Evolutionary conservation across 371 early-diverging fungal species (phyloP), one percentile per base, ranked within the genome.

Genomic region (Mortierella polycephala): DNA sequence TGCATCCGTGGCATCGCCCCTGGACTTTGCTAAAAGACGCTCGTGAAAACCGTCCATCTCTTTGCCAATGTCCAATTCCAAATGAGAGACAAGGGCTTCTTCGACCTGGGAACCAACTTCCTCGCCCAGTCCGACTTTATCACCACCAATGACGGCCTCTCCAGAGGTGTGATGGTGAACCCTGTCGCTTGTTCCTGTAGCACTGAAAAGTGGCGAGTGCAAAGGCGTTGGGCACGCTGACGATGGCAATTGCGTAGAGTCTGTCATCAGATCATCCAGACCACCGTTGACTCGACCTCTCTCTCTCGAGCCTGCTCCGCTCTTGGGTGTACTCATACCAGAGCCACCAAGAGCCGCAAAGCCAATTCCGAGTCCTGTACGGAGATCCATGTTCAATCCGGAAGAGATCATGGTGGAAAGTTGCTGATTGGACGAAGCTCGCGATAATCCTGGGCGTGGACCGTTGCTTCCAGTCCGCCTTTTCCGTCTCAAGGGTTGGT

Each of bases 191-290:
- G 76, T 63, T 18, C 56, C n/a, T 14, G 79, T 73, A 2, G 79
- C 79, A 53, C 79, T 72, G 60, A 79, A 79, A 12, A 79, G 63
- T 2, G 79, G 79, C 18, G 79, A 79, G 21, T 79, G 79, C 18
- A 79, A 42, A 7, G 79, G 79, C 2, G 79, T 79, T 0, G 79
- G 79, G 20, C 79, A 79, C 1, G 79, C 79, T 1, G 79, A 79
- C 7, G 79, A 79, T 2, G 79, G 79, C 9, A 73, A 55, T n/a
- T 79, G 79, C 1, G 72, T 62, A 0, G 69, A 62, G 30, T 79
- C 79, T 1, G 79, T 79, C 79, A 79, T 79, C 5, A 79, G 23
- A 60, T 79, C 73, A 41, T 57, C 56, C 42, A 67, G 53, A 10
- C 70, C 64, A 13, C 47, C 49, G 11, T 20, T n/a, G 10, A 44